Base-by-base conservation (phyloP, 2,329 filamentous ascomycete species). In the Thermothelomyces thermophilus region DNA sequence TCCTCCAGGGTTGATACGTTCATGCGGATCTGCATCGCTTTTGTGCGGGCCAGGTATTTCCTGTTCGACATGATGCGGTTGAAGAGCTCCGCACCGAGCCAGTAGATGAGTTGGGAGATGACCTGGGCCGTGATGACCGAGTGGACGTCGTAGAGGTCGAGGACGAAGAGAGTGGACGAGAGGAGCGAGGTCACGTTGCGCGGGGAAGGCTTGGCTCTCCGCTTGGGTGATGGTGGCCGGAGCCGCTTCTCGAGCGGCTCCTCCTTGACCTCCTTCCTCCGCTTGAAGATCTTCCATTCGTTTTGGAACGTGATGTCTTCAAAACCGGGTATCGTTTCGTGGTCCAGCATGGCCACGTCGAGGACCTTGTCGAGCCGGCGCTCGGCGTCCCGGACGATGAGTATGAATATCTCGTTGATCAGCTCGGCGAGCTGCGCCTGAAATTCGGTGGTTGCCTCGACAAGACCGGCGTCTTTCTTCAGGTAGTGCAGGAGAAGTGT, bases 1-100 rank as follows among this genome's bases (percentile, higher is more conserved):
- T 98, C 93, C 67, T 98, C 93, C 17, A 98, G 73, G 7, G 84
- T 85, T 0, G 93, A 97, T 6, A 98, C 83, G 65, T 98, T 98
- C 90, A 98, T 97, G 58, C 93, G 87, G 60, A 98, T 97, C 66
- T 98, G 93, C 93, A 98, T 98, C 3, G 93, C 93, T 68, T 98
- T 98, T 16, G 93, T 98, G 46, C 93, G 80, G 5, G 93, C 91
- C 9, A 98, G 76, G 63, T 96, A 98, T 65, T 91, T 90, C 57
- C 89, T 82, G 63, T 94, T 96, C 26, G 87, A 91, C 87, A 98
- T 95, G 67, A 98, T 87, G 51, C 91, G 86, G 67, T 98, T 98
- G 73, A 98, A 98, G 8, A 97, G 80, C 68, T 98, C 93, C 0
- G 91, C 88, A 6, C 90, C 87, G 14, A 98, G 77, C 93, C 93